Conservation (phyloP, 306 rosid species). For the Begonia masoniana region DNA sequence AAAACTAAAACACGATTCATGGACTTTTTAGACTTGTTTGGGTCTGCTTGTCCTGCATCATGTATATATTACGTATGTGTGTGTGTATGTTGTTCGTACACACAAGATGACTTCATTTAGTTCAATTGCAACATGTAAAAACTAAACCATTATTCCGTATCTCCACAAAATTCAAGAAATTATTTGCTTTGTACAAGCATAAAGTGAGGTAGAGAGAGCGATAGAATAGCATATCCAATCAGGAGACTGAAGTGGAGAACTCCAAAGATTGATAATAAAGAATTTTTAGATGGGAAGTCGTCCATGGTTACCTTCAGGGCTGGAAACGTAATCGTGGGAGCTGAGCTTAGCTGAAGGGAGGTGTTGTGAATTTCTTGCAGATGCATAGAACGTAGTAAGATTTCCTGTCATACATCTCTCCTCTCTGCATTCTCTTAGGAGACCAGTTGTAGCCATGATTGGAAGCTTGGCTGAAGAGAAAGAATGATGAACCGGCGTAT, state of each 20-base stretch:
- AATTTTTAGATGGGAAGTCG: slow-evolving; percentile 5
- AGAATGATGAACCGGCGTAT: slow-evolving; percentile 15
- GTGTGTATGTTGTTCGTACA: no score
- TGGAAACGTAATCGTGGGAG: slow-evolving; percentile 23
- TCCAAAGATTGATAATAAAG: neutral
- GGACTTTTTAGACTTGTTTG: no score
- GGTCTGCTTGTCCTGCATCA: no score
- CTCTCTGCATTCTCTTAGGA: slow-evolving; percentile 17
- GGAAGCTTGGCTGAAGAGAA: slow-evolving; percentile 15
- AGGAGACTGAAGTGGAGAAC: slow-evolving; percentile 6
- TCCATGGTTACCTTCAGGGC: slow-evolving; percentile 38
- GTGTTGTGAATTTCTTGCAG: slow-evolving; percentile 22
- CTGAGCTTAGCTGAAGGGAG: slow-evolving; percentile 12
- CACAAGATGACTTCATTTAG: no score
- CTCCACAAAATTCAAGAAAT: no score
- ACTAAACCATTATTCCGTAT: no score
- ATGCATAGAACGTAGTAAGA: slow-evolving; percentile 11
- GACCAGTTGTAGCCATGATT: slow-evolving; percentile 13
- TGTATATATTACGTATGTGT: no score
- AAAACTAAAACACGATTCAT: no score
- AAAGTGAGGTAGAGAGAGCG: no score
- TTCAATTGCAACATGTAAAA: no score
- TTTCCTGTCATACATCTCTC: slow-evolving; percentile 12
- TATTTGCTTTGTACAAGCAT: no score
- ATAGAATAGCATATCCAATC: no score